Conservation (phyloP, 1,139 yeast genomes). For the Suhomyces guaymorum region DNA sequence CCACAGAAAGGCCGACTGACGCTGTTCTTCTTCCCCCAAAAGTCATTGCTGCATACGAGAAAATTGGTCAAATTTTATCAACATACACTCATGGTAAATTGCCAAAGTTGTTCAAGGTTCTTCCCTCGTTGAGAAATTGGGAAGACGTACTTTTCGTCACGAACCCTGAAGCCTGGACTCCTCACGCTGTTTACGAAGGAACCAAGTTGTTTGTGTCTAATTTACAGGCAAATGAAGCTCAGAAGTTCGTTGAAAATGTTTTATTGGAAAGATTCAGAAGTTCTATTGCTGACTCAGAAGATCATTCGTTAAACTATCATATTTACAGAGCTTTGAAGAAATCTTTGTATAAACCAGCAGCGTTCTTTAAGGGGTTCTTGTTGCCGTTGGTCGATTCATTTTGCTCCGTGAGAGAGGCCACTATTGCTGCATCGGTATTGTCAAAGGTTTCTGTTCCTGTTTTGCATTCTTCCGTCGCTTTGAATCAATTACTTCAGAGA, state of each 20-base stretch:
- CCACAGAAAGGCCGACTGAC: conserved; percentile 41
- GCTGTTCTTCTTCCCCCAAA: conserved; percentile 88
- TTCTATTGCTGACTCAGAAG: conserved; percentile 76
- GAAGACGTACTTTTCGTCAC: conserved; percentile 92
- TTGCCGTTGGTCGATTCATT: conserved; percentile 84
- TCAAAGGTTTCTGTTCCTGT: conserved; percentile 91
- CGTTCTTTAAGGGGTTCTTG: conserved; percentile 93
- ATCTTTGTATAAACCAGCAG: conserved; percentile 93
- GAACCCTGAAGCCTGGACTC: conserved; percentile 90
- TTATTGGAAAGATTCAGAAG: conserved; percentile 82
- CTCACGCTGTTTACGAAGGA: conserved; percentile 95
- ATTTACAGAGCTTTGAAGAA: conserved; percentile 89
- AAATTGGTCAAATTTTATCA: conserved; percentile 82
- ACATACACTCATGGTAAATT: conserved; percentile 96
- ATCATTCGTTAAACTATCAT: conserved; percentile 78
- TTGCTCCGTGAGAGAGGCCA: conserved; percentile 90
- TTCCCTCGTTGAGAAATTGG: conserved; percentile 93
- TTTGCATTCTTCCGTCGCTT: conserved; percentile 93
- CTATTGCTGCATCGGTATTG: conserved; percentile 90
- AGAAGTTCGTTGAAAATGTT: conserved; percentile 73
- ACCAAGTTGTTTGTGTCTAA: conserved; percentile 91
- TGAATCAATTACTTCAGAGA: conserved; percentile 78
- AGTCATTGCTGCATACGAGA: conserved; percentile 90
- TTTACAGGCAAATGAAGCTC: conserved; percentile 84
- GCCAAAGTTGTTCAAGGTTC: conserved; percentile 91